A percentile compares a stretch with the other conserved stretches of the same genome.
These are phyloP conservation scores for Suhomyces yuchorum DNA, from an alignment of 1,139 yeast genomes.

Conservation along the genomic window DNA sequence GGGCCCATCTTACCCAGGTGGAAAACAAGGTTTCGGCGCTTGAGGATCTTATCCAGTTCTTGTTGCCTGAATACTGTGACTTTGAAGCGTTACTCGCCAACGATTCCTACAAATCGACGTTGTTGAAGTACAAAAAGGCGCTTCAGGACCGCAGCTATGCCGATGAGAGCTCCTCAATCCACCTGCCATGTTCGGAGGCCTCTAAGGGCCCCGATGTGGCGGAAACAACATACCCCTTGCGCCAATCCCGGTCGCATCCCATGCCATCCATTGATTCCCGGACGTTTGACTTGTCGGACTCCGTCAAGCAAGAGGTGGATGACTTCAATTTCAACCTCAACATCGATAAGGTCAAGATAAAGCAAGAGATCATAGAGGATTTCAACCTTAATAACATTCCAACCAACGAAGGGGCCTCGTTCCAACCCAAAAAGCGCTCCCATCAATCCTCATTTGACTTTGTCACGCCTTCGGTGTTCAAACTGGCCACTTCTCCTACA, in stretches of 20 bases:
- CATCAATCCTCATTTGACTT: conserved; percentile 11
- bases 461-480: conserved; percentile 14
- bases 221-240: conserved; percentile 16
- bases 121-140: conserved; percentile 23
- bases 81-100: conserved; percentile 29
- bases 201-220: conserved; percentile 24
- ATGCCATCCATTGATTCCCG: neutral
- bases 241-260: conserved; percentile 18
- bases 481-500: conserved; percentile 2
- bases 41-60: conserved; percentile 51
- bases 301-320: conserved; percentile 1
- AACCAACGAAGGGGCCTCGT: conserved; percentile 16
- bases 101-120: conserved; percentile 25
- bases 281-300: neutral
- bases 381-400: conserved; percentile 43
- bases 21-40: conserved; percentile 62
- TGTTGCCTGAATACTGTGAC: conserved; percentile 32
- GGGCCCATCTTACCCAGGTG: conserved; percentile 77
- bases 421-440: conserved; percentile 13
- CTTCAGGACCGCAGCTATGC: conserved; percentile 1
- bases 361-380: conserved; percentile 47
- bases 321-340: conserved; percentile 7
- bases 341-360: conserved; percentile 35
- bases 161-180: conserved; percentile 24
- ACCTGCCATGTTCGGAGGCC: conserved; percentile 35